These are phyloP conservation scores for Hypoxylon trugodes DNA, from an alignment of 495 filamentous ascomycete species.

Conservation along the genomic window DNA sequence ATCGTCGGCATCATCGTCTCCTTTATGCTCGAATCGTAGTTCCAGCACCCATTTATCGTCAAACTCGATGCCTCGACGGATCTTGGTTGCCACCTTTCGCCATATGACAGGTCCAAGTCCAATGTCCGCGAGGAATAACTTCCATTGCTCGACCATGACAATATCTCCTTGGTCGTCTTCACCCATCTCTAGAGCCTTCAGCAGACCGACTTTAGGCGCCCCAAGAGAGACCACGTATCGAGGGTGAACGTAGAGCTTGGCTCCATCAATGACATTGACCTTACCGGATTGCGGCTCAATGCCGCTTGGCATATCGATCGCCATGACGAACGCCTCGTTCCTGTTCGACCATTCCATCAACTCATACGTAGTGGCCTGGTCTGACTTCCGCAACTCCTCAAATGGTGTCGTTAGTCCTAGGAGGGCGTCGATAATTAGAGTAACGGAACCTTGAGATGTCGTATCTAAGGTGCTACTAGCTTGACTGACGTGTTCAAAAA, in stretches of 20 bases:
- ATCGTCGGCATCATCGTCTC: conserved; percentile 35
- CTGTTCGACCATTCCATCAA: conserved; percentile 89
- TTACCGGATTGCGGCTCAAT: conserved; percentile 80
- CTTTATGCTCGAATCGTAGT: conserved; percentile 56
- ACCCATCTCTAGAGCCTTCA: conserved; percentile 71
- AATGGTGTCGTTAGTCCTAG: conserved; percentile 85
- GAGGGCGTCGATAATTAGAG: conserved; percentile 88
- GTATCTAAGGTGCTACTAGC: conserved; percentile 41
- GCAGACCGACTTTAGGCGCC: conserved; percentile 81
- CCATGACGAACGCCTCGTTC: conserved; percentile 76
- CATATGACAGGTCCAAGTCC: conserved; percentile 83
- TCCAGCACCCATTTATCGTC: conserved; percentile 82
- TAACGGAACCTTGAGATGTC: conserved; percentile 59
- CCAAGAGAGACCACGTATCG: conserved; percentile 83
- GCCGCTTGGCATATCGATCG: conserved; percentile 87
- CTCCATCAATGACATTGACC: conserved; percentile 66
- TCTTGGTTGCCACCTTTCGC: conserved; percentile 83
- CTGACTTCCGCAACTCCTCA: conserved; percentile 80
- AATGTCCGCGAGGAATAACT: conserved; percentile 83
- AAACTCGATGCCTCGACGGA: conserved; percentile 84
- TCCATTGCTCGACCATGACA: conserved; percentile 64
- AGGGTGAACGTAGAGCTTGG: conserved; percentile 74
- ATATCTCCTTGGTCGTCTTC: conserved; percentile 63
- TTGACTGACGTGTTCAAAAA: conserved; percentile 58
- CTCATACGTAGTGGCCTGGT: conserved; percentile 82